Evolutionary conservation across 2,329 filamentous ascomycete species (phyloP), one percentile per base, ranked within the genome.

Genomic region (Fusarium illudens): DNA sequence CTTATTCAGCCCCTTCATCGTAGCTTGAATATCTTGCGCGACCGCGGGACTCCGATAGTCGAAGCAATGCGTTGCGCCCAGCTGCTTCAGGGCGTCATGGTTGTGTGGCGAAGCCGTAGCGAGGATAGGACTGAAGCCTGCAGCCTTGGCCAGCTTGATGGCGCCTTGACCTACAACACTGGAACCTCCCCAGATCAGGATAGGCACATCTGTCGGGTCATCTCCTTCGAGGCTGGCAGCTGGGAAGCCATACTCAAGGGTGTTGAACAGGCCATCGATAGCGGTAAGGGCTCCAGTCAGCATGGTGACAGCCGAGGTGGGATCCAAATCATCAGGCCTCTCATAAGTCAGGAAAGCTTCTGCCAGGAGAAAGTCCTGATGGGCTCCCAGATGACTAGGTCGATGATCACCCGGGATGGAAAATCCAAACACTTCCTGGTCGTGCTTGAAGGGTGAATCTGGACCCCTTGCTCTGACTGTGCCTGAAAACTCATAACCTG

Each of bases 131-230:
- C 59, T 60, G 6, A 70, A 63, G 3, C 79, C 79, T 1, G 75
- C 73, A 1, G 74, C 74, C 6, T 64, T 67, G 0, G 78, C 79
- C 2, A 80, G 62, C 51, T 81, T 78, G 15, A 81, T 73, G 6
- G 76, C 76, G 20, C 71, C 73, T 29, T 72, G 64, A 8, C 79
- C 79, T 1, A 80, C 78, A 36, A 71, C 73, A 1, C 75, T 74
- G 4, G 73, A 74, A 8, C 76, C 79, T n/a, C 78, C 79, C 79
- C 79, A 81, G 42, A 81, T 72, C 15, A 81, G 20, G 22, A 65
- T 55, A 1, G 55, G 49, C 0, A 53, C 46, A 3, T 42, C 20
- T 1, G 15, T 58, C 13, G 59, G 46, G 9, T 58, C 48, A 4
- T 51, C 15, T 0, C 59, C 59, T 1, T 44, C 48, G 11, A 58